A percentile compares a stretch with the other conserved stretches of the same genome.
Conservation (phyloP, 2,329 filamentous ascomycete genomes). For the Tolypocladium amazonense region DNA sequence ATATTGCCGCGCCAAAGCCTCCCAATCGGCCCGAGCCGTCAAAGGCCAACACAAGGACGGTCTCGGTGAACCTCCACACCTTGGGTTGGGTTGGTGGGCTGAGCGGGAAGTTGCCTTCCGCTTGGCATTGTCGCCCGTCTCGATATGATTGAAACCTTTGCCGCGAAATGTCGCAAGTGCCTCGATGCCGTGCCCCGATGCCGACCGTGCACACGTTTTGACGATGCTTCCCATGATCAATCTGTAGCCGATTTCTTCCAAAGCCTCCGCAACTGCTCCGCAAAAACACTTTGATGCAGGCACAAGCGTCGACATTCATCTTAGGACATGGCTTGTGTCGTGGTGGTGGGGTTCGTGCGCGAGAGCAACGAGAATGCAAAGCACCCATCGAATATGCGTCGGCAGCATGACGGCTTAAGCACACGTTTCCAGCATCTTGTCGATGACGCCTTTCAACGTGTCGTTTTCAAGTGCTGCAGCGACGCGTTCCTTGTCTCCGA, state of each 20-base stretch:
- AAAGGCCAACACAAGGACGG: neutral
- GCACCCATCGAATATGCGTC: no score
- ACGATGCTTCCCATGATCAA: neutral
- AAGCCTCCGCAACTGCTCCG: neutral
- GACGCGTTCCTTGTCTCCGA: constrained; percentile 92
- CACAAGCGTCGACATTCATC: neutral
- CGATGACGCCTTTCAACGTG: constrained; percentile 74
- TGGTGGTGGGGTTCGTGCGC: neutral
- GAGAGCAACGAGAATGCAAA: no score
- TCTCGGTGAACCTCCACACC: neutral
- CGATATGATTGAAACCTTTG: neutral
- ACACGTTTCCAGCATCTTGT: constrained; percentile 90
- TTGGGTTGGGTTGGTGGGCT: neutral
- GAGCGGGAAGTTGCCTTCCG: neutral
- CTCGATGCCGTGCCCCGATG: no score
- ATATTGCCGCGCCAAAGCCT: neutral
- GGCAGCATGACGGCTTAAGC: constrained; percentile 28
- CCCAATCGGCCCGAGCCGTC: neutral
- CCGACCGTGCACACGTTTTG: neutral
- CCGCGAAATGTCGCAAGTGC: neutral
- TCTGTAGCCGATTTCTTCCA: neutral
- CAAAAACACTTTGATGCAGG: neutral
- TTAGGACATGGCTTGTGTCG: neutral
- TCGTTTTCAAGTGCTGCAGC: constrained; percentile 92
- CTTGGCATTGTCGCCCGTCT: neutral